Conservation (phyloP, 805 yeast species). For the Yamadazyma tumulicola region DNA sequence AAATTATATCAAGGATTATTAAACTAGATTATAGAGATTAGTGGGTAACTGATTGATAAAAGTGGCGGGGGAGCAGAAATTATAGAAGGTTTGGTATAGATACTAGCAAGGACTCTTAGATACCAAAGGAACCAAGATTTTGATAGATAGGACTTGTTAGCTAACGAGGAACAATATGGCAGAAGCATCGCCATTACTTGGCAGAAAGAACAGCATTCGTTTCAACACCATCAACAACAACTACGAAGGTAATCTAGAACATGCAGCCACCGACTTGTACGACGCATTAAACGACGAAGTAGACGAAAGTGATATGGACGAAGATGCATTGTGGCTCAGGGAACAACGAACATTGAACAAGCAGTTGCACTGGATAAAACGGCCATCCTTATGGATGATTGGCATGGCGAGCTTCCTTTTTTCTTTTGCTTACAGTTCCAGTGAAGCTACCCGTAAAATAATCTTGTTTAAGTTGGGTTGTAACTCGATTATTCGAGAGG, state of each 20-base stretch:
- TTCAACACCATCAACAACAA: conserved; percentile 5
- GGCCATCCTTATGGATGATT: conserved; percentile 56
- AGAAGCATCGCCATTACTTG: conserved; percentile 3
- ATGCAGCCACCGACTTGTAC: conserved; percentile 33
- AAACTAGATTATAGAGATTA: no score
- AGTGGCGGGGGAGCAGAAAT: no score
- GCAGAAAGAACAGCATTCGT: conserved; percentile 7
- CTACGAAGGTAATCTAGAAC: conserved; percentile 17
- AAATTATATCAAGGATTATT: no score
- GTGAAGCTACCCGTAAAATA: conserved; percentile 41
- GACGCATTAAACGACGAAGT: conserved; percentile 35
- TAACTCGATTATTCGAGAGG: conserved; percentile 15
- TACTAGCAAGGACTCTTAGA: no score
- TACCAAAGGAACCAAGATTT: no score
- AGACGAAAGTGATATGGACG: conserved; percentile 31
- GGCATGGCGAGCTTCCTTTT: conserved; percentile 39
- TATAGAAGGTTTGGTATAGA: no score
- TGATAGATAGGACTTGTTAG: no score
- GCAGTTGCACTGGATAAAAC: conserved; percentile 47
- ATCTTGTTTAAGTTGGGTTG: conserved; percentile 29
- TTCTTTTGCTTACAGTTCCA: conserved; percentile 38
- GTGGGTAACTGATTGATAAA: no score
- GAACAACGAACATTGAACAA: conserved; percentile 46
- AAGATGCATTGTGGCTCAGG: conserved; percentile 46
- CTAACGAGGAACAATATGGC: no score